Evolutionary conservation across 2,329 filamentous ascomycete species (phyloP).

Genomic region (Fusarium sp.): DNA sequence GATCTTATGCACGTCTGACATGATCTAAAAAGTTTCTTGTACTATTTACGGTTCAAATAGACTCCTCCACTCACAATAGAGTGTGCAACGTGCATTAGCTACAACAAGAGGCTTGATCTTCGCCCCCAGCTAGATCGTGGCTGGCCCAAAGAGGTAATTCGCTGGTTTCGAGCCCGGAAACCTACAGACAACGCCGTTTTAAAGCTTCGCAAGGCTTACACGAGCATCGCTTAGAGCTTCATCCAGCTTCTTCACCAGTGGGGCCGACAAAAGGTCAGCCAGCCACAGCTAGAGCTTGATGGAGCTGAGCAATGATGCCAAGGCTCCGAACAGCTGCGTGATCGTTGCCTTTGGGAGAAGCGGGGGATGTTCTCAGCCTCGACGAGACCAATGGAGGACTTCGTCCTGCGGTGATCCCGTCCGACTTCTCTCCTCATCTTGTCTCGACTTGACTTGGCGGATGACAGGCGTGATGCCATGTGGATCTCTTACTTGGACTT

Average conservation of each 20-base stretch:
- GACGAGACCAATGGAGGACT: constrained; percentile 27
- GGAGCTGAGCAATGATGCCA: constrained; percentile 25
- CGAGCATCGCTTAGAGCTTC: not conserved
- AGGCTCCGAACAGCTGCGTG: not conserved
- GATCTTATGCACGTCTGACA: constrained; percentile 36
- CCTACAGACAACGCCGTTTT: not conserved
- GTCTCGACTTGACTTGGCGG: constrained; percentile 6
- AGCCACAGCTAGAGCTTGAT: constrained; percentile 1
- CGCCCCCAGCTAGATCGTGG: constrained; percentile 5
- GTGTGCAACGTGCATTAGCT: constrained; percentile 28
- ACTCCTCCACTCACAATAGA: not conserved
- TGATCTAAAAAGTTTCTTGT: constrained; percentile 16
- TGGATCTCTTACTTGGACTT: constrained; percentile 8
- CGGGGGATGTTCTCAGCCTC: constrained; percentile 18
- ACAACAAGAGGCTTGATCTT: not conserved
- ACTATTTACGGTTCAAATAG: constrained; percentile 15
- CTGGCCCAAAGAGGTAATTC: constrained; percentile 21
- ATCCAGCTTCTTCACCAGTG: not conserved
- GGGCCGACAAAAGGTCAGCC: not conserved
- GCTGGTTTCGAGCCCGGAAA: constrained; percentile 6
- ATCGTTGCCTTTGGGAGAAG: constrained; percentile 7
- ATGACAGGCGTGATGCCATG: constrained; percentile 20
- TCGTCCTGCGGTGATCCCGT: constrained; percentile 11
- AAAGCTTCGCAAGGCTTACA: constrained; percentile 21
- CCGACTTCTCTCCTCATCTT: constrained; percentile 2